Base-by-base conservation (phyloP, 2,329 filamentous ascomycete species). In the Pseudogymnoascus sp. region DNA sequence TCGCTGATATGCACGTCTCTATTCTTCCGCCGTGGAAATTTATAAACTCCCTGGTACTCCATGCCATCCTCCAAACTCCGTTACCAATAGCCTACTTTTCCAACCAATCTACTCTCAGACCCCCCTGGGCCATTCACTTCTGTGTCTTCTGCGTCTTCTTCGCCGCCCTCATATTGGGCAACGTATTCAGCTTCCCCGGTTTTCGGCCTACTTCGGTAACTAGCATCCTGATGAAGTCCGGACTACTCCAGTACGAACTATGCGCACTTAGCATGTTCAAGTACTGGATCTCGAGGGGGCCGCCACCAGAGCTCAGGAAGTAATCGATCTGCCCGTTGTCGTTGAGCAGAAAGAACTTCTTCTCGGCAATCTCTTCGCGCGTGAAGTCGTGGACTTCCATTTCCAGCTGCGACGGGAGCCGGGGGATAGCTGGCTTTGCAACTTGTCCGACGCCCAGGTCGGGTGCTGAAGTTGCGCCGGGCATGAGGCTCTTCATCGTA, bases 261-360 rank as follows among this genome's bases (percentile, higher is more conserved):
- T 99, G 95, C 7, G 95, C 95, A 63, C 91, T 90, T 62, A 99
- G 78, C 95, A 99, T 99, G 68, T 96, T 97, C 37, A 97, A 77
- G 73, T 99, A 99, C 76, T 97, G 93, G 23, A 97, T 92, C 75
- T 96, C 95, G 37, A 99, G 79, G 3, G 93, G 88, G 0, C 95
- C 95, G 1, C 90, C 89, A 0, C 91, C 90, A 6, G 91, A 92
- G 59, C 86, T 86, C 59, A 99, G 78, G 70, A 88, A 96, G 75
- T 86, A 99, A 74, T 99, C 95, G 42, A 99, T 88, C 76, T 99
- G 95, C 0, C 93, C 93, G 68, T 97, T 97, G 70, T 99, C 95
- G 69, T 99, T 99, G 3, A 99, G 83, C 6, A 96, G 75, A 65
- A 87, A 88, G 67, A 93, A 92, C 69, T 93, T 88, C 73, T 88